Conservation (phyloP, 2,329 filamentous ascomycete genomes). For the Clonostachys chloroleuca region DNA sequence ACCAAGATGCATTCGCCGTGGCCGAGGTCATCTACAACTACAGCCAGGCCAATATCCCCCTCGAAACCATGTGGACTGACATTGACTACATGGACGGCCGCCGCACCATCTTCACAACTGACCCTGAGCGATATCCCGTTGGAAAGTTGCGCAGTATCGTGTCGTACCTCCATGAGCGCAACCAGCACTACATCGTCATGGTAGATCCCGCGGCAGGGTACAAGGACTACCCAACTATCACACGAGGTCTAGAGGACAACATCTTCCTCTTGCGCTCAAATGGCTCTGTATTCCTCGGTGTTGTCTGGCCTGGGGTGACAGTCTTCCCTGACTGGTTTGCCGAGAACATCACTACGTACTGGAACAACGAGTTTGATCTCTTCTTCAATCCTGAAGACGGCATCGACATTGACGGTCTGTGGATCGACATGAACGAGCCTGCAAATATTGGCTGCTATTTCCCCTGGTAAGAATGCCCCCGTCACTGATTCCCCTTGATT, state of each 20-base stretch:
- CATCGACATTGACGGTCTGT: slow-evolving; percentile 72
- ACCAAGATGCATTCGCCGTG: slow-evolving; percentile 66
- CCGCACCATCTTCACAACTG: slow-evolving; percentile 53
- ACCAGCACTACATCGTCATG: slow-evolving; percentile 73
- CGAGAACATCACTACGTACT: slow-evolving; percentile 58
- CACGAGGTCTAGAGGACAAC: slow-evolving; percentile 36
- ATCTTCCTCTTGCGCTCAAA: slow-evolving; percentile 47
- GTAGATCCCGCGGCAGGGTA: slow-evolving; percentile 65
- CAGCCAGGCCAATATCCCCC: slow-evolving; percentile 57
- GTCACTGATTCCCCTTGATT: background rate
- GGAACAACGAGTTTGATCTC: slow-evolving; percentile 60
- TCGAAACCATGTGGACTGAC: slow-evolving; percentile 73
- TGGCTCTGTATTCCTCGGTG: slow-evolving; percentile 53
- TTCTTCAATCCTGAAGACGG: slow-evolving; percentile 64
- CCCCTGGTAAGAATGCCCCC: slow-evolving; percentile 1
- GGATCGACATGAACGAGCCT: slow-evolving; percentile 65
- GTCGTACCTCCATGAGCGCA: slow-evolving; percentile 57
- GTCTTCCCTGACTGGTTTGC: slow-evolving; percentile 78
- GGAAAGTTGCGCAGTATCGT: slow-evolving; percentile 61
- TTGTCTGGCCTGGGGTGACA: slow-evolving; percentile 74
- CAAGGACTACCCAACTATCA: slow-evolving; percentile 34
- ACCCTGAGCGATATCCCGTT: slow-evolving; percentile 64
- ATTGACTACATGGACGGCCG: slow-evolving; percentile 64
- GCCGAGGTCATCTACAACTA: slow-evolving; percentile 66
- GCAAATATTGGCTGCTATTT: slow-evolving; percentile 33